Evolutionary conservation across 2,329 filamentous ascomycete genomes (phyloP).

Genomic region (Arthroderma sp.): DNA sequence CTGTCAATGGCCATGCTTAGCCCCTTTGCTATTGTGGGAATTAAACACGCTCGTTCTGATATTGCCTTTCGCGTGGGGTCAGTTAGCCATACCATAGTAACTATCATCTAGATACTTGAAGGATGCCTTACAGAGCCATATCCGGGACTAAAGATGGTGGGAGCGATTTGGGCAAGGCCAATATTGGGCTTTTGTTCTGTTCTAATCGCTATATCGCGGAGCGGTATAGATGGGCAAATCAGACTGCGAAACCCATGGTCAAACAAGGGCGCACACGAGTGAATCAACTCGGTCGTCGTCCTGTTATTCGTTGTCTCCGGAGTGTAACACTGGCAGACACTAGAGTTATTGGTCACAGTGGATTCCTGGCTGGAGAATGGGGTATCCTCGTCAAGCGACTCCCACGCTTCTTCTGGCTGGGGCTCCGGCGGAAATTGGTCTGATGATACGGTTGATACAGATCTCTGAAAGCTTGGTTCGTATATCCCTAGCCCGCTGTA

Average conservation of each 20-base stretch:
- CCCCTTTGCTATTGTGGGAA: constrained; percentile 23
- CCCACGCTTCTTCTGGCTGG: constrained; percentile 2
- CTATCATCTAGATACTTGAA: neutral
- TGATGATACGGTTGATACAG: neutral
- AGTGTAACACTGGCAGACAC: constrained; percentile 1
- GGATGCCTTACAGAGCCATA: constrained; percentile 18
- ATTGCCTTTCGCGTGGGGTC: constrained; percentile 17
- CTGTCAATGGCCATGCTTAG: constrained; percentile 19
- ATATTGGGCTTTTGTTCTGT: constrained; percentile 3
- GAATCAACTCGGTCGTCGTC: neutral
- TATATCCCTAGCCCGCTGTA: neutral
- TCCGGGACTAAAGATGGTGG: constrained; percentile 18
- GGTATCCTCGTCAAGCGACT: constrained; percentile 9
- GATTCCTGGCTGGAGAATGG: constrained; percentile 12
- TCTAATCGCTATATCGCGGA: neutral
- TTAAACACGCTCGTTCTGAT: constrained; percentile 21
- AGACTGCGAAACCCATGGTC: constrained; percentile 16
- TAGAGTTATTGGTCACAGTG: neutral
- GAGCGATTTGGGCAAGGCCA: constrained; percentile 16
- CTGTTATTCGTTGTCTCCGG: neutral
- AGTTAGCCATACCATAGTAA: neutral
- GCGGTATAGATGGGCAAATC: neutral
- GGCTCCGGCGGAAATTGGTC: neutral
- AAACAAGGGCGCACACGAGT: constrained; percentile 13
- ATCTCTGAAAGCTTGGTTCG: neutral